phyloP scores from a whole-genome alignment of 2,329 filamentous ascomycete genomes.

The Zymoseptoria tritici region DNA sequence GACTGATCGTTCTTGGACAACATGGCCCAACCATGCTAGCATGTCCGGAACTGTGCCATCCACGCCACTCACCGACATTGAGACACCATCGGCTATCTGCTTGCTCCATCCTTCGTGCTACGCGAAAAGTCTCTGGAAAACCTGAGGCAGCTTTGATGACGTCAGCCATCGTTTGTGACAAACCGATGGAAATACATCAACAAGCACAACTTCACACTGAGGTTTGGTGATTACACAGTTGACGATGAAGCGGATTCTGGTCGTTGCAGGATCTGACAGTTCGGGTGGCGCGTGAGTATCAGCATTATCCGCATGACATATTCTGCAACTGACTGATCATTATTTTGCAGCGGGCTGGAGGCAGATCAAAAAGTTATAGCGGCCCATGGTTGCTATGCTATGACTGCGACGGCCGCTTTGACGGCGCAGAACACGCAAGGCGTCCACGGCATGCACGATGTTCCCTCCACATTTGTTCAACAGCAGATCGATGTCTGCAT shows the following conservation, averaged over 20 bases:
- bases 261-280: conserved; percentile 84
- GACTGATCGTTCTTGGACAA: conserved; percentile 27
- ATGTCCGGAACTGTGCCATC: too few relatives aligned
- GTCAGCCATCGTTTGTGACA: neutral
- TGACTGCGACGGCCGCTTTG: conserved; percentile 89
- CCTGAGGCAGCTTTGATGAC: neutral
- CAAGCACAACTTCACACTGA: neutral
- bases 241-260: conserved; percentile 52
- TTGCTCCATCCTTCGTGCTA: too few relatives aligned
- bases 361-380: conserved; percentile 85
- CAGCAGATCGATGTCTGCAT: conserved; percentile 82
- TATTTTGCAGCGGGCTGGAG: conserved; percentile 66
- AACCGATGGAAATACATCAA: neutral
- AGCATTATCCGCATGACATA: neutral
- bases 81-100: too few relatives aligned
- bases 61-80: too few relatives aligned
- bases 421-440: conserved; percentile 93
- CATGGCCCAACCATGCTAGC: neutral
- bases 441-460: conserved; percentile 71
- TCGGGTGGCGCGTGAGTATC: conserved; percentile 74
- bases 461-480: conserved; percentile 69
- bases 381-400: conserved; percentile 87
- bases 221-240: neutral
- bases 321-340: conserved; percentile 6
- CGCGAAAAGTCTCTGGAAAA: neutral